Evolutionary conservation across 139 green algal species (phyloP).

Genomic region (Chlamydomonas sphaeroides): DNA sequence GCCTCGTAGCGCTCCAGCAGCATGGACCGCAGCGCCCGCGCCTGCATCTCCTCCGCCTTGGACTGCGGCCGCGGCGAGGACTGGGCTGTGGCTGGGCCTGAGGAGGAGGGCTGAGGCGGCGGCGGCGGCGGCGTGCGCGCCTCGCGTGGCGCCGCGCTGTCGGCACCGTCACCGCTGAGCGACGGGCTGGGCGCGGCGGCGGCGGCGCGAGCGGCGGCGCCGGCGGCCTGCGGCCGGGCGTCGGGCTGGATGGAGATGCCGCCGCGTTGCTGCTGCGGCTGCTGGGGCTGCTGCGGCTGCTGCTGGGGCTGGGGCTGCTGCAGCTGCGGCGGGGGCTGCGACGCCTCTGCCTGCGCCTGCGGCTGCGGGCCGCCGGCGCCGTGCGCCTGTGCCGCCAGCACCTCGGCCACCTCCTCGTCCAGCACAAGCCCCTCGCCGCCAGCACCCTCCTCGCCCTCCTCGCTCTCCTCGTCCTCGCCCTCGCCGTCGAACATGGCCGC

Average conservation of each 20-base stretch:
- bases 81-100: background rate
- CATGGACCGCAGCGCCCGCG: constrained; percentile 11
- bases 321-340: no score
- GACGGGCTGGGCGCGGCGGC: no score
- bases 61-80: background rate
- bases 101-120: background rate
- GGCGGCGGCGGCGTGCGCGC: background rate
- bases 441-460: background rate
- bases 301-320: background rate
- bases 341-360: background rate
- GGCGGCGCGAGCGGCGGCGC: background rate
- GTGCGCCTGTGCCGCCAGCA: background rate
- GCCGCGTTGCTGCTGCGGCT: background rate
- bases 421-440: background rate
- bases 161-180: no score
- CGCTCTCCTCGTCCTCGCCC: background rate
- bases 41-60: background rate
- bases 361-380: no score
- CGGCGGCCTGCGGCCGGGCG: background rate
- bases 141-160: no score
- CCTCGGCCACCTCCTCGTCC: background rate
- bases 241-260: background rate
- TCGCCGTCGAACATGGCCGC: background rate
- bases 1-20: constrained; percentile 34
- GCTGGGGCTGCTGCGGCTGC: background rate